Base-by-base conservation (phyloP, 345 rosid species). In the Bretschneidera sinensis region DNA sequence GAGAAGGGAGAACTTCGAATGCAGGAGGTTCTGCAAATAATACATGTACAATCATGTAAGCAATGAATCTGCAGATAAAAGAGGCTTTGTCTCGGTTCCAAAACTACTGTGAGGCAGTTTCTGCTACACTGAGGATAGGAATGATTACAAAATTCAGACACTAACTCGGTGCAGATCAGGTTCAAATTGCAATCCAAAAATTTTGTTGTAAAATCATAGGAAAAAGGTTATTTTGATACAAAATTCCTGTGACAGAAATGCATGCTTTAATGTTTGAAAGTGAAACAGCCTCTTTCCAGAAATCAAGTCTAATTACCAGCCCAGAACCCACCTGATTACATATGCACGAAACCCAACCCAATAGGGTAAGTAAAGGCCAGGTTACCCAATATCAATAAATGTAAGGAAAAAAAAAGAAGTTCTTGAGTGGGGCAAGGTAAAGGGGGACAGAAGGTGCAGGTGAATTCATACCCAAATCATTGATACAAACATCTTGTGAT, bases 1-100 rank as follows among this genome's bases (percentile, higher is more conserved):
- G 96, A 61, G 89, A 85, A 8, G 99, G 99, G 54, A 94, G 83
- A 71, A 92, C 89, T 71, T 83, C 80, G 76, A 92, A 89, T 17
- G 99, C 99, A 43, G 97, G 97, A 59, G 83, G 76, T 76, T 94
- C 97, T 94, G 86, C 79, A 71, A 63, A 59, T 20, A 66, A 60
- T 7, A 75, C 47, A 63, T 31, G 21, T 11, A 55, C 24, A 55
- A 21, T 61, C 47, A 61, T 24, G 60, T 54, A 66, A 61, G 13
- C 7, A 54, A 31, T 64, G 7, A 45, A 43, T 18, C 20, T 23
- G 15, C 10, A 1, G 45, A 39, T 2, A 39, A 39, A 39, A 39
- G 10, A 4, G 45, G 45, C 10, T 39, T 1, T 39, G 8, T 3
- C 15, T 21, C 52, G 22, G 43, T 54, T 69, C 61, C 24, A 49